These are phyloP conservation scores for Plasmodium vivax DNA, from an alignment of 169 alveolate genomes.

Conservation along the genomic window DNA sequence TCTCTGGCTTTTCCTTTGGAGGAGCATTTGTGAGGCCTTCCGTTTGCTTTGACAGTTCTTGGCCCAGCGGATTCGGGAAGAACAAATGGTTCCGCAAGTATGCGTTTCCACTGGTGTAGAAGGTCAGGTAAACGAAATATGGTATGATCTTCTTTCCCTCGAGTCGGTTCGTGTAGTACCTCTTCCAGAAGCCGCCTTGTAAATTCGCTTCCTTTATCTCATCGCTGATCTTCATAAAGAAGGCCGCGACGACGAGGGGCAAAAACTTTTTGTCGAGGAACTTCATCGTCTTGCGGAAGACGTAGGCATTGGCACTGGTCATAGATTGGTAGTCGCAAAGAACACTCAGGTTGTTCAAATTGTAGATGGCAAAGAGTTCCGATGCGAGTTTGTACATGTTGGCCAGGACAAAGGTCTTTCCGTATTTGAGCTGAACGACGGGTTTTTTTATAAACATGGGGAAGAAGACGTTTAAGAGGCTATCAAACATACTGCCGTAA, in stretches of 20 bases:
- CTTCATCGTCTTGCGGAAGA: slow-evolving; percentile 14
- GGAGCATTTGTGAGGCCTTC: background rate
- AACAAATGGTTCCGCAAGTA: background rate
- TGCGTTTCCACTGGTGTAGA: slow-evolving; percentile 13
- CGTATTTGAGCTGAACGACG: slow-evolving; percentile 30
- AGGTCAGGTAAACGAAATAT: background rate
- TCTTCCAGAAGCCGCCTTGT: background rate
- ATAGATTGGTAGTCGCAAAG: slow-evolving; percentile 61
- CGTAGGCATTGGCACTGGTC: slow-evolving; percentile 14
- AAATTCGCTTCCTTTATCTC: background rate
- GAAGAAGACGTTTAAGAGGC: slow-evolving; percentile 22
- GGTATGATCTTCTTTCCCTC: background rate
- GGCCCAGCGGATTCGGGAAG: slow-evolving; percentile 20
- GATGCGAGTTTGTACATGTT: slow-evolving; percentile 36
- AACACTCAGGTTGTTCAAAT: slow-evolving; percentile 33
- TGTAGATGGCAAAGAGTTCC: background rate
- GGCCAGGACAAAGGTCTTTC: slow-evolving; percentile 66
- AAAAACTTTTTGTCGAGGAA: slow-evolving; percentile 39
- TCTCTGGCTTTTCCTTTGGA: slow-evolving; percentile 5
- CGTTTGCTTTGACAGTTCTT: slow-evolving; percentile 37
- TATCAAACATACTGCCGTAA: slow-evolving; percentile 40
- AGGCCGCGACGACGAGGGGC: background rate
- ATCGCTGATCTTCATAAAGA: background rate
- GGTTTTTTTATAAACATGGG: slow-evolving; percentile 65
- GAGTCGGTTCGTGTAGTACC: background rate